Base-by-base conservation (phyloP, 805 yeast species). In the Hanseniaspora osmophila region DNA sequence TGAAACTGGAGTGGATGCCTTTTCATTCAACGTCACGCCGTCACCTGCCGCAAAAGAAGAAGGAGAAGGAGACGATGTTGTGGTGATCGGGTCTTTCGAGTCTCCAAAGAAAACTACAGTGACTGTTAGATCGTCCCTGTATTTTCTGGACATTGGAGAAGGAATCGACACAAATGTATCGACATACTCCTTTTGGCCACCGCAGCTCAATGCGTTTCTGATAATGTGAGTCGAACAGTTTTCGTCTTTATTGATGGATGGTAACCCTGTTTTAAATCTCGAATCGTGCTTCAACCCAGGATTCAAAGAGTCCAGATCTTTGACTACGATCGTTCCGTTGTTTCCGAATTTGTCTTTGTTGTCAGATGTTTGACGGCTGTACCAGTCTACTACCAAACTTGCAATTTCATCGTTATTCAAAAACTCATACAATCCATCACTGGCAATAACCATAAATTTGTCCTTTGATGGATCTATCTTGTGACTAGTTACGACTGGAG, bases 111-210 rank as follows among this genome's bases (percentile, higher is more conserved):
- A 92, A 2, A 90, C 85, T 19, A 92, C 98, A 2, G 96, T 86
- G 5, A 88, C 96, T 0, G 97, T 88, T 58, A 92, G 70, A 62
- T 92, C 98, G 65, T 92, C 98, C 61, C 98, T 77, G 64, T 88
- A 90, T 40, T 86, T 73, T 64, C 98, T 77, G 17, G 95, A 82
- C 53, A 83, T 73, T 1, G 97, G 96, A 15, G 87, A 75, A 16
- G 97, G 97, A 44, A 92, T 86, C 45, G 92, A 80, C 15, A 87
- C 81, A 49, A 92, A 67, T 75, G 92, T 84, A 18, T 88, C 77
- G 2, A 88, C 87, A 54, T 86, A 88, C 50, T 90, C 96, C 51
- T 77, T 76, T 37, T 84, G 79, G 0, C 94, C 96, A 19, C 82
- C 81, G 6, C 96, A 95, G 47, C 85, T 77, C 47, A 92, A 69